Percentiles rank a stretch among this genome's conserved stretches.
Evolutionary conservation across 139 green algal species (phyloP).

Genomic region (Closterium sp.): DNA sequence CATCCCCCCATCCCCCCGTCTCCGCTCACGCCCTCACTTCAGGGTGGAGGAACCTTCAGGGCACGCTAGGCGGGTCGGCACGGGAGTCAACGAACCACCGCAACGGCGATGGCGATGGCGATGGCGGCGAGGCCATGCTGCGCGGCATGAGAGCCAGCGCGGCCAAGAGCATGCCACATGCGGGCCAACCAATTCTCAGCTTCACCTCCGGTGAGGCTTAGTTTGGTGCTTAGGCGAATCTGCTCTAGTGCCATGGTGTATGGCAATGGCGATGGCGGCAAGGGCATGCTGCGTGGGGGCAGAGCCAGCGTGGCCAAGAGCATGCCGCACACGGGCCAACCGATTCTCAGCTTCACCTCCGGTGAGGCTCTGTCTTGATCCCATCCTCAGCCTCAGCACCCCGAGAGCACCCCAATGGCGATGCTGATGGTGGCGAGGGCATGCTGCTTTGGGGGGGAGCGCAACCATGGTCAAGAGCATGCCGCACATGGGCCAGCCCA

Average conservation of each 20-base stretch:
- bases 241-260: too few species aligned
- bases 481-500: not conserved
- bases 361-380: too few species aligned
- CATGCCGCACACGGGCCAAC: not conserved
- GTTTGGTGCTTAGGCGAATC: too few species aligned
- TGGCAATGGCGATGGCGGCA: too few species aligned
- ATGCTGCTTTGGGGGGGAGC: not conserved
- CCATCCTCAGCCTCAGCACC: too few species aligned
- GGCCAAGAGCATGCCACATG: not conserved
- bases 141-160: too few species aligned
- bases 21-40: too few species aligned
- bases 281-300: not conserved
- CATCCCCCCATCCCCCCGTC: too few species aligned
- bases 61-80: not conserved
- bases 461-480: not conserved
- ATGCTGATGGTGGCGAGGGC: not conserved
- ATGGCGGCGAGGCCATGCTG: not conserved
- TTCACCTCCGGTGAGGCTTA: not conserved
- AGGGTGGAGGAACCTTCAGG: not conserved
- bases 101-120: not conserved
- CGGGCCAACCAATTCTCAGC: not conserved
- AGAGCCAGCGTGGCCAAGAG: too few species aligned
- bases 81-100: not conserved
- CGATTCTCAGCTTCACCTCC: not conserved
- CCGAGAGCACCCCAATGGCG: too few species aligned